A percentile compares a stretch with the other conserved stretches of the same genome.
These are phyloP conservation scores for Helianthus annuus DNA, from an alignment of 129 eudicot genomes.

Conservation along the genomic window HanXRQr2.0-SUNRISE NC_035436.2:45994963-45995462, in stretches of 20 bases:
- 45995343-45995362: constrained; percentile 91
- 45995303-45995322: constrained; percentile 71
- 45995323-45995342: constrained; percentile 97
- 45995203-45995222: background rate
- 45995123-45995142: constrained; percentile 86
- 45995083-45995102: constrained; percentile 90
- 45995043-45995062: constrained; percentile 67
- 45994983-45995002: constrained; percentile 6
- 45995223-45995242: constrained; percentile 1
- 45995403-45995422: constrained; percentile 17
- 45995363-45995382: constrained; percentile 99
- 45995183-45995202: constrained; percentile 3
- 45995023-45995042: background rate
- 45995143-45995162: constrained; percentile 61
- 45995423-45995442: background rate
- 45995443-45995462: background rate
- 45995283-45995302: constrained; percentile 82
- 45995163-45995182: constrained; percentile 57
- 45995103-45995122: constrained; percentile 99
- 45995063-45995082: constrained; percentile 59
- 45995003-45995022: constrained; percentile 16
- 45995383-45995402: constrained; percentile 75
- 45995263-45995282: constrained; percentile 77
- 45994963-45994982: constrained; percentile 3
- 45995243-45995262: constrained; percentile 61